Percentiles rank a stretch among this genome's conserved stretches.
Evolutionary conservation across 1,139 yeast species (phyloP).

Genomic region (Geotrichum restrictum): DNA sequence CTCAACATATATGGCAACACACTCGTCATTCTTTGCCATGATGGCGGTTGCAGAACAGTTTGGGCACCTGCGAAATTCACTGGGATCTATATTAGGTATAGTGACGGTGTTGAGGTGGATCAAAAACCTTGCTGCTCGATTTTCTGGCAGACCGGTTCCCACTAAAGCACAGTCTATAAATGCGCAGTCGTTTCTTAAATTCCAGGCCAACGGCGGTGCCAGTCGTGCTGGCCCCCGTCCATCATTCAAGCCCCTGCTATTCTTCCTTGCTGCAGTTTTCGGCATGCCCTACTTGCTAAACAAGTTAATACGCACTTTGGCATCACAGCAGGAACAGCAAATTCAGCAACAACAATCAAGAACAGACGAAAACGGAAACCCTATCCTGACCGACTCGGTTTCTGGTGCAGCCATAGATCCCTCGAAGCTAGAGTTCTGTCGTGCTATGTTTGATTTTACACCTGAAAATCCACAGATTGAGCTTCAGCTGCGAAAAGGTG

Average conservation of each 20-base stretch:
- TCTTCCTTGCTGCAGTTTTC: conserved; percentile 83
- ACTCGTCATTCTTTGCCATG: conserved; percentile 93
- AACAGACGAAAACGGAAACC: conserved; percentile 22
- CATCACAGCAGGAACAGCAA: conserved; percentile 49
- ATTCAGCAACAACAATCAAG: conserved; percentile 21
- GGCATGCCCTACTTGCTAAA: conserved; percentile 87
- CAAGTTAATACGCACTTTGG: conserved; percentile 60
- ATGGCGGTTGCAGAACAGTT: conserved; percentile 92
- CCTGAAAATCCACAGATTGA: conserved; percentile 93
- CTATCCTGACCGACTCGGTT: conserved; percentile 10
- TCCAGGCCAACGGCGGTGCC: conserved; percentile 37
- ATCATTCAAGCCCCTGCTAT: conserved; percentile 77
- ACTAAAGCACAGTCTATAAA: conserved; percentile 44
- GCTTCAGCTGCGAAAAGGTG: conserved; percentile 72
- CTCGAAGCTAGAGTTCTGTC: conserved; percentile 75
- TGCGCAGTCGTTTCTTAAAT: conserved; percentile 64
- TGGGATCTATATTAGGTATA: conserved; percentile 82
- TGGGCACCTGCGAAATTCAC: conserved; percentile 75
- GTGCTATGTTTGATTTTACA: conserved; percentile 80
- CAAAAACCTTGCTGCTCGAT: conserved; percentile 38
- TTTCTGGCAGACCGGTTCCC: conserved; percentile 27
- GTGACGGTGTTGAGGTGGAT: conserved; percentile 74
- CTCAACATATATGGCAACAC: conserved; percentile 97
- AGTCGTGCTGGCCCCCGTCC: conserved; percentile 42
- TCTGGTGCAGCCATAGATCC: conserved; percentile 52